Percentiles rank a stretch among this genome's conserved stretches.
Evolutionary conservation across 2,329 filamentous ascomycete species (phyloP).

Genomic region (Colletotrichum limetticola): DNA sequence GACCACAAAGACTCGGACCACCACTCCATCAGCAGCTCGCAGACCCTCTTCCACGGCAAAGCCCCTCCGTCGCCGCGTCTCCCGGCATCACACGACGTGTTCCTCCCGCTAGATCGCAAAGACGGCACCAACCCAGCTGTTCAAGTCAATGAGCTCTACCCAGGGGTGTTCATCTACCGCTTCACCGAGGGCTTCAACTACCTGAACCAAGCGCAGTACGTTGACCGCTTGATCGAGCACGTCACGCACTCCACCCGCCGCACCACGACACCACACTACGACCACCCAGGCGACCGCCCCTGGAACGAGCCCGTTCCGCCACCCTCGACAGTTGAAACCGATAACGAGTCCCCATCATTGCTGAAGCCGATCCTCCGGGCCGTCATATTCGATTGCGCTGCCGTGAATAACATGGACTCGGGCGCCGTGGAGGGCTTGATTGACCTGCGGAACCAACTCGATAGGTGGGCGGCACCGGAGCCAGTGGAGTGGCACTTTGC

Average conservation of each 20-base stretch:
- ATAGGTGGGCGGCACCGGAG: slow-evolving; percentile 60
- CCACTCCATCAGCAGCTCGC: slow-evolving; percentile 16
- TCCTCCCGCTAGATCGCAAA: slow-evolving; percentile 59
- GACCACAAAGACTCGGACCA: not conserved
- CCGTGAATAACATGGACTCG: slow-evolving; percentile 66
- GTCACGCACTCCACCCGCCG: slow-evolving; percentile 54
- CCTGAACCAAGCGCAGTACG: slow-evolving; percentile 61
- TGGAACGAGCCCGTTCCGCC: slow-evolving; percentile 64
- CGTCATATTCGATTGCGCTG: slow-evolving; percentile 66
- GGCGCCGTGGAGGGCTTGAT: slow-evolving; percentile 67
- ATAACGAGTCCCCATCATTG: not conserved
- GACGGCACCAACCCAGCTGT: slow-evolving; percentile 63
- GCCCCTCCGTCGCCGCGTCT: not conserved
- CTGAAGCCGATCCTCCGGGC: slow-evolving; percentile 58
- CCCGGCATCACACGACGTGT: slow-evolving; percentile 43
- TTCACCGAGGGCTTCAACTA: slow-evolving; percentile 68
- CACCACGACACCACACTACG: slow-evolving; percentile 38
- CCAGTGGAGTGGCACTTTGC: slow-evolving; percentile 65
- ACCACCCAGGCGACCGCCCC: slow-evolving; percentile 51
- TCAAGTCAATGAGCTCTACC: slow-evolving; percentile 57
- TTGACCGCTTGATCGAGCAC: slow-evolving; percentile 59
- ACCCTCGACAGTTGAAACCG: not conserved
- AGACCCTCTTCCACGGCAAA: slow-evolving; percentile 20
- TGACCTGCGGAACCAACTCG: slow-evolving; percentile 64
- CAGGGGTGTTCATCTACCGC: slow-evolving; percentile 66